A percentile compares a stretch with the other conserved stretches of the same genome.
Evolutionary conservation across 768 basidiomycete genomes (phyloP).

Genomic region (Sistotremastrum suecicum): DNA sequence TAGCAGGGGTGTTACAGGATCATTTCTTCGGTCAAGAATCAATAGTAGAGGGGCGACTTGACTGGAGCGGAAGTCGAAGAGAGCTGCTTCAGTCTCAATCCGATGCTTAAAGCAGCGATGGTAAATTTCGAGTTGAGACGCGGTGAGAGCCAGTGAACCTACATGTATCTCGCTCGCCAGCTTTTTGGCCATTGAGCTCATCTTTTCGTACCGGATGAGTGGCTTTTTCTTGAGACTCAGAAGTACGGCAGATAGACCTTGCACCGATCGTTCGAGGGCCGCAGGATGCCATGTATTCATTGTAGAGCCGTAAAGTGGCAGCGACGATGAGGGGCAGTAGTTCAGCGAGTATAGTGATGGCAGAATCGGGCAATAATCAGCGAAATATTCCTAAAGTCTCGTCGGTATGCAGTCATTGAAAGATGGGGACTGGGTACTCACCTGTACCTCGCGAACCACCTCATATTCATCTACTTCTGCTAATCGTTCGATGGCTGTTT

Average conservation of each 20-base stretch:
- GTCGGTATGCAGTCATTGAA: slow-evolving; percentile 2
- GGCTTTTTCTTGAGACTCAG: slow-evolving; percentile 96
- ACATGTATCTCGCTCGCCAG: slow-evolving; percentile 80
- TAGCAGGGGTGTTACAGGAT: slow-evolving; percentile 90
- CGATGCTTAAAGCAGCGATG: slow-evolving; percentile 37
- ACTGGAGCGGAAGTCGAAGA: slow-evolving; percentile 88
- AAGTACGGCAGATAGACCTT: slow-evolving; percentile 73
- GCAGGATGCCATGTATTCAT: slow-evolving; percentile 59
- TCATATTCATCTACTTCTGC: slow-evolving; percentile 94
- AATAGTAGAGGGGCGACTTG: slow-evolving; percentile 81
- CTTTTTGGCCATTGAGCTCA: slow-evolving; percentile 86
- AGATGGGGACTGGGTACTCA: slow-evolving; percentile 19
- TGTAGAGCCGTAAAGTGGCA: slow-evolving; percentile 58
- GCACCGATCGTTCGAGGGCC: slow-evolving; percentile 65
- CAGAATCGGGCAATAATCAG: slow-evolving; percentile 83
- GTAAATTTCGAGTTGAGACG: slow-evolving; percentile 4
- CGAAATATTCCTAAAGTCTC: slow-evolving; percentile 78
- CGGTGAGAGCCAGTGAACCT: slow-evolving; percentile 8
- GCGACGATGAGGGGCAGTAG: slow-evolving; percentile 45
- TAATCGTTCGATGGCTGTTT: slow-evolving; percentile 79
- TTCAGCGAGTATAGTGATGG: slow-evolving; percentile 82
- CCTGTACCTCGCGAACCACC: slow-evolving; percentile 94
- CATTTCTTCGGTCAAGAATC: slow-evolving; percentile 89
- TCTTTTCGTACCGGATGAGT: slow-evolving; percentile 83
- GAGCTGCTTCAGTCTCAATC: slow-evolving; percentile 61